Conservation (phyloP, 2,329 filamentous ascomycete genomes). For the Colletotrichum truncatum region DNA sequence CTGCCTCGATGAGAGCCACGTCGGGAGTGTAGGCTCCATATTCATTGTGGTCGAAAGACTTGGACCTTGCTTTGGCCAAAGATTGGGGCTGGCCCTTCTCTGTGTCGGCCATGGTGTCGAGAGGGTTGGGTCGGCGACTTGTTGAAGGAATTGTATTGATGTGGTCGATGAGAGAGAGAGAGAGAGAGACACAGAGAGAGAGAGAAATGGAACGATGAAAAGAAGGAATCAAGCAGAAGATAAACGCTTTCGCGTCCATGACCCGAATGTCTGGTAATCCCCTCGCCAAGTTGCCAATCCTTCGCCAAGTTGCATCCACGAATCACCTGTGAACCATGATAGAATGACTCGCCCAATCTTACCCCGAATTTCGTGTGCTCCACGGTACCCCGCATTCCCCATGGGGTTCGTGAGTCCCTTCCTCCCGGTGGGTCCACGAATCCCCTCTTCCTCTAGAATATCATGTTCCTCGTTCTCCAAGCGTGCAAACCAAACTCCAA, state of each 20-base stretch:
- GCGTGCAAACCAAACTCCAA: neutral
- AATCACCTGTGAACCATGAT: neutral
- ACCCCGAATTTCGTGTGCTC: neutral
- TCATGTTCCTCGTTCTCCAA: neutral
- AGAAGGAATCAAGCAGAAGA: neutral
- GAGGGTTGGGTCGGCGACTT: neutral
- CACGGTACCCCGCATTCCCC: conserved; percentile 1
- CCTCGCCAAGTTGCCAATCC: neutral
- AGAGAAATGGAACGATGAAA: neutral
- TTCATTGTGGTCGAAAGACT: conserved; percentile 34
- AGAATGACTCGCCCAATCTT: neutral
- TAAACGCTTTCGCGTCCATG: neutral
- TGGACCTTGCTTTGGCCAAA: conserved; percentile 7
- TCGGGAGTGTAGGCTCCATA: conserved; percentile 35
- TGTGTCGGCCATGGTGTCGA: neutral
- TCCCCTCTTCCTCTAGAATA: neutral
- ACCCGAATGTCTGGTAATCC: conserved; percentile 2
- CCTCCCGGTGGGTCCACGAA: neutral
- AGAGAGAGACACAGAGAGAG: neutral
- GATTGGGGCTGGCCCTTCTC: neutral
- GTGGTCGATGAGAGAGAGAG: neutral
- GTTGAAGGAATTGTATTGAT: neutral
- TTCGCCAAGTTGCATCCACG: conserved; percentile 2
- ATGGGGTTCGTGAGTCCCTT: neutral
- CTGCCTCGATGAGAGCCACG: conserved; percentile 43